Conservation (phyloP, 495 filamentous ascomycete species). For the Aspergillus heteromorphus region DNA sequence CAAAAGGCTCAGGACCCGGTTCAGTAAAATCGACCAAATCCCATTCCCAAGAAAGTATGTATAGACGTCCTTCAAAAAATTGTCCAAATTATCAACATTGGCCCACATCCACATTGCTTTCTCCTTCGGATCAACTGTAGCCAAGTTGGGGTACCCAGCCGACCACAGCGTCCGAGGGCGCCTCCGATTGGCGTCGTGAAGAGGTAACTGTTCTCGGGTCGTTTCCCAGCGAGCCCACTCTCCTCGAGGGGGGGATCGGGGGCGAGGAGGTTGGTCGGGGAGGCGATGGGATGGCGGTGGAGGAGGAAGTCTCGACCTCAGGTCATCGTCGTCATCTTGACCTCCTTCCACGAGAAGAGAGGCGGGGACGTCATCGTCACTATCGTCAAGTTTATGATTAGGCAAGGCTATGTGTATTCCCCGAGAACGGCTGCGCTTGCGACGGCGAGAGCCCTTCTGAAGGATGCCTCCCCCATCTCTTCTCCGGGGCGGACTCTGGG, state of each 20-base stretch:
- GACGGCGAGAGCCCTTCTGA: constrained; percentile 21
- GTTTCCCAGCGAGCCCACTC: constrained; percentile 64
- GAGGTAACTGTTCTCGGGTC: constrained; percentile 53
- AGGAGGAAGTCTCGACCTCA: constrained; percentile 31
- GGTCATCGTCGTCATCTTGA: constrained; percentile 31
- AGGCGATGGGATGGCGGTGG: constrained; percentile 30
- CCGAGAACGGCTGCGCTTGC: constrained; percentile 27
- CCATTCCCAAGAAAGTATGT: constrained; percentile 81
- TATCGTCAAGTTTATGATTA: constrained; percentile 58
- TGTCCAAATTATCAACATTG: constrained; percentile 87
- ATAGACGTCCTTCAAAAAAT: constrained; percentile 87
- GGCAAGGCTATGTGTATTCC: constrained; percentile 29
- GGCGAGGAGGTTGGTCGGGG: constrained; percentile 22
- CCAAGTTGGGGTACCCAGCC: constrained; percentile 36
- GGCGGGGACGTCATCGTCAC: constrained; percentile 85
- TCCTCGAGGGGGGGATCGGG: constrained; percentile 47
- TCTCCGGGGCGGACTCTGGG: constrained; percentile 5
- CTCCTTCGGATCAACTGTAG: constrained; percentile 61
- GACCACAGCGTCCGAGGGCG: constrained; percentile 27
- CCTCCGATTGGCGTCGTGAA: constrained; percentile 21
- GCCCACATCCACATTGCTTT: constrained; percentile 95
- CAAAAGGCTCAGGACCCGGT: constrained; percentile 65
- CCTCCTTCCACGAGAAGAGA: constrained; percentile 76
- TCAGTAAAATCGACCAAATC: constrained; percentile 82
- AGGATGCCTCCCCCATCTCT: constrained; percentile 12